Base-by-base conservation (phyloP, 345 rosid species). In the Fremontodendron californicum region DNA sequence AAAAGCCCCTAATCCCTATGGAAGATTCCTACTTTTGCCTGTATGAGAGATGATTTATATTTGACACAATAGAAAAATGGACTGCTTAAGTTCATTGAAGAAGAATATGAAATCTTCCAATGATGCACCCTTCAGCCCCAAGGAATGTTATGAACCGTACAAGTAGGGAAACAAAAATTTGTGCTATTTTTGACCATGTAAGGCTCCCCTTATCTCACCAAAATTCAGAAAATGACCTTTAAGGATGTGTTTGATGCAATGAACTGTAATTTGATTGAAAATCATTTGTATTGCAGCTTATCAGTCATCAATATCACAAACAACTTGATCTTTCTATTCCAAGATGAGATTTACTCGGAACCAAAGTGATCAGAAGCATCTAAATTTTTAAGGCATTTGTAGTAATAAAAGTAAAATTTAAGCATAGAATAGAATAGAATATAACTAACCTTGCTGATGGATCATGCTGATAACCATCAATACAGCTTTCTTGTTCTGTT, bases 371-470 rank as follows among this genome's bases (percentile, higher is more conserved):
- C n/a, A 31, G 21, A 62, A 62, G 67, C 42, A 62, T 33, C 67
- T 60, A 62, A 62, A 18, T 40, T 21, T 33, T 62, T 16, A 78
- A 71, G 66, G 21, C 40, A 71, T 12, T 62, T 61, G 5, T 6
- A 55, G 70, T 7, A n/a, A 4, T 9, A 23, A 12, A 72, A 35
- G 54, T 49, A 15, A 52, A 35, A 75, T 49, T 11, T 60, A 35
- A 3, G 73, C 11, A n/a, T 2, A 9, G 45, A 54, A 52, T 72
- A 40, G 69, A 52, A 19, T 51, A 71, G 4, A 52, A 19, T 51
- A 71, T 9, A 78, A 75, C 88, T 81, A 73, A 93, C 98, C 91
- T 90, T 70, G 35, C 72, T n/a, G 67, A 69, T 76, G 86, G 81
- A 79, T 90, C 85, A 72, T 83, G 90, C 37, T 79, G 86, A 82